Evolutionary conservation across 1,139 yeast genomes (phyloP).

Genomic region (Saccharomyces pastorianus): DNA sequence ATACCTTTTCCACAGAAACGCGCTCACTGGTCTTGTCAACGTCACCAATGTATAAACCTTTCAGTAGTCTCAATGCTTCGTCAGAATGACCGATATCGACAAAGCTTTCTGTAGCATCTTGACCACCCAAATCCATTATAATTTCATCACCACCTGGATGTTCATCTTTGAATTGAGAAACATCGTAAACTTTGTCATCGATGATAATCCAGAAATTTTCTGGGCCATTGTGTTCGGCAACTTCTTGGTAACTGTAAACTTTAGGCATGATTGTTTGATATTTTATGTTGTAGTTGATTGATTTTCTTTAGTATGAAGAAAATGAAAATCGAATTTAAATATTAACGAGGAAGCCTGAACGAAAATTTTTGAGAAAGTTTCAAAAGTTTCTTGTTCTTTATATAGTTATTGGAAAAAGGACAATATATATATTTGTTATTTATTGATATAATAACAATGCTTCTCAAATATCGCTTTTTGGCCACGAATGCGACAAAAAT

Average conservation of each 20-base stretch:
- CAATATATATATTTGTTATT: not conserved
- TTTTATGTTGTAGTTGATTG: constrained; percentile 10
- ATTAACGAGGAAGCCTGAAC: not conserved
- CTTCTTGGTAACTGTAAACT: constrained; percentile 56
- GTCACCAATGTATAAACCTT: constrained; percentile 61
- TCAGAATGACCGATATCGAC: constrained; percentile 97
- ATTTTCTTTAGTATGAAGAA: not conserved
- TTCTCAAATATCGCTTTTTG: not conserved
- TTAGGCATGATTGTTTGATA: constrained; percentile 28
- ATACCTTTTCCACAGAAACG: constrained; percentile 10
- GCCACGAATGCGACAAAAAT: not conserved
- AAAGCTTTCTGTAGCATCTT: constrained; percentile 89
- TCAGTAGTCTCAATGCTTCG: constrained; percentile 77
- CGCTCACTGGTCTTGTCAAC: constrained; percentile 39
- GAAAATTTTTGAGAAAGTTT: not conserved
- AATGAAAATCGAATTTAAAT: not conserved
- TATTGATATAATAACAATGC: not conserved
- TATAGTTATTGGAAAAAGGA: not conserved
- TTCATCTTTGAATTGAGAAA: constrained; percentile 78
- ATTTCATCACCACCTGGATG: constrained; percentile 99
- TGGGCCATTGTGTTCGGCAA: constrained; percentile 64
- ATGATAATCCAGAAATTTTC: constrained; percentile 88
- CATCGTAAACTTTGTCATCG: constrained; percentile 85
- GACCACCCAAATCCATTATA: constrained; percentile 80
- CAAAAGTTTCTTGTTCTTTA: not conserved